Percentiles rank a stretch among this genome's conserved stretches.
Conservation (phyloP, 352 stramenopile species). For the Pythium brassicae region DNA sequence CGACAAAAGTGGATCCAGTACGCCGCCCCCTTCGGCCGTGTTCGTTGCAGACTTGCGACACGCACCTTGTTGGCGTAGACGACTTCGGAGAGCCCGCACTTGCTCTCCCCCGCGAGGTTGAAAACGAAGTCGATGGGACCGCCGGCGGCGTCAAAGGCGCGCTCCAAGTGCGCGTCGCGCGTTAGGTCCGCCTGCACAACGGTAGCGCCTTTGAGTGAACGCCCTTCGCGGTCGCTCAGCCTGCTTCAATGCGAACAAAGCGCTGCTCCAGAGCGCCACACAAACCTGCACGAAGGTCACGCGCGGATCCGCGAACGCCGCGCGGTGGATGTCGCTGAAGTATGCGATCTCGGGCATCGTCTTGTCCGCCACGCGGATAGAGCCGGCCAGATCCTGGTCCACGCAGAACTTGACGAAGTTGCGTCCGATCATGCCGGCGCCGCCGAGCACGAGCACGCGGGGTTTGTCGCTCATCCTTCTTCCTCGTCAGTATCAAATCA, state of each 20-base stretch:
- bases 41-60: no score
- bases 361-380: slow-evolving; percentile 83
- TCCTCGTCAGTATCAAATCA: no score
- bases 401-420: slow-evolving; percentile 85
- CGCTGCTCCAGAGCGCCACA: no score
- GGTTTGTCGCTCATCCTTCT: slow-evolving; percentile 34
- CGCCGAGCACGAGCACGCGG: slow-evolving; percentile 79
- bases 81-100: slow-evolving; percentile 63
- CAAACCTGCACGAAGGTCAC: slow-evolving; percentile 68
- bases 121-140: slow-evolving; percentile 83
- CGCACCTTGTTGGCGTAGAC: slow-evolving; percentile 77
- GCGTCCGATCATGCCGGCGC: slow-evolving; percentile 81
- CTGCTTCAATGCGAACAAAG: no score
- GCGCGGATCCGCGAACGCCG: slow-evolving; percentile 58
- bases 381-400: slow-evolving; percentile 55
- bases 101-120: slow-evolving; percentile 82
- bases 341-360: slow-evolving; percentile 87
- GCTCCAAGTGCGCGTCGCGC: slow-evolving; percentile 71
- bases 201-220: no score
- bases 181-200: slow-evolving; percentile 52
- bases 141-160: slow-evolving; percentile 64
- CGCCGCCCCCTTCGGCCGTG: not conserved
- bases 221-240: no score
- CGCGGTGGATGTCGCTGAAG: slow-evolving; percentile 65
- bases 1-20: not conserved